A percentile compares a stretch with the other conserved stretches of the same genome.
Evolutionary conservation across 2,329 filamentous ascomycete species (phyloP).

Genomic region (Elsinoe ampelina): DNA sequence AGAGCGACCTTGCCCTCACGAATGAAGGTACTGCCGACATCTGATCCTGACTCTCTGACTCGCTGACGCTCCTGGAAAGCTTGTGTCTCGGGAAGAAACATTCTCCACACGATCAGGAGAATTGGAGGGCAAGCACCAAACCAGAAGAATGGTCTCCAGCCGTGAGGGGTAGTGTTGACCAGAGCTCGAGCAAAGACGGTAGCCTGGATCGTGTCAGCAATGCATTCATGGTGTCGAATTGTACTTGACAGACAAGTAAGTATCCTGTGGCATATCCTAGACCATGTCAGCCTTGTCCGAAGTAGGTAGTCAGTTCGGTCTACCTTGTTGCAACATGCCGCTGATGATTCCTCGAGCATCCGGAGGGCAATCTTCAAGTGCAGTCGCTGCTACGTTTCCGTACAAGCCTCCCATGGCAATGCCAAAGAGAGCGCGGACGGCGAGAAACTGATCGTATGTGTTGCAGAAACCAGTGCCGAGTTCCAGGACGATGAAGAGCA

Average conservation of each 20-base stretch:
- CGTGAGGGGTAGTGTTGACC: constrained; percentile 62
- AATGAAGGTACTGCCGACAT: constrained; percentile 57
- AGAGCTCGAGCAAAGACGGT: constrained; percentile 51
- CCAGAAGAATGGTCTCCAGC: constrained; percentile 78
- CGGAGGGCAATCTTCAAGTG: constrained; percentile 32
- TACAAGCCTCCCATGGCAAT: constrained; percentile 30
- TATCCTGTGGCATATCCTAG: constrained; percentile 43
- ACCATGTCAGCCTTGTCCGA: not conserved
- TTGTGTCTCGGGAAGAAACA: constrained; percentile 67
- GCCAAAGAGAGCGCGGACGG: constrained; percentile 29
- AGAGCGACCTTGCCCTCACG: constrained; percentile 65
- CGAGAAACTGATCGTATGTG: constrained; percentile 30
- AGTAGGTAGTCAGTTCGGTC: not conserved
- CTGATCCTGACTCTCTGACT: constrained; percentile 45
- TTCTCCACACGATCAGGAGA: constrained; percentile 65
- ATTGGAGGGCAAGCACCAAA: constrained; percentile 73
- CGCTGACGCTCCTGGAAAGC: constrained; percentile 57
- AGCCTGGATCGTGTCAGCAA: constrained; percentile 18
- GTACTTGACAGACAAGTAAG: constrained; percentile 32
- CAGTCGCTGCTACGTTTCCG: constrained; percentile 29
- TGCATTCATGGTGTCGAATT: not conserved
- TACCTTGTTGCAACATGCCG: constrained; percentile 28
- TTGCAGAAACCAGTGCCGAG: constrained; percentile 30
- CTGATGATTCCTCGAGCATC: constrained; percentile 32
- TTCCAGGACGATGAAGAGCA: constrained; percentile 30